Conservation (phyloP, 2,329 filamentous ascomycete genomes). For the Berkeleyomyces rouxiae region DNA sequence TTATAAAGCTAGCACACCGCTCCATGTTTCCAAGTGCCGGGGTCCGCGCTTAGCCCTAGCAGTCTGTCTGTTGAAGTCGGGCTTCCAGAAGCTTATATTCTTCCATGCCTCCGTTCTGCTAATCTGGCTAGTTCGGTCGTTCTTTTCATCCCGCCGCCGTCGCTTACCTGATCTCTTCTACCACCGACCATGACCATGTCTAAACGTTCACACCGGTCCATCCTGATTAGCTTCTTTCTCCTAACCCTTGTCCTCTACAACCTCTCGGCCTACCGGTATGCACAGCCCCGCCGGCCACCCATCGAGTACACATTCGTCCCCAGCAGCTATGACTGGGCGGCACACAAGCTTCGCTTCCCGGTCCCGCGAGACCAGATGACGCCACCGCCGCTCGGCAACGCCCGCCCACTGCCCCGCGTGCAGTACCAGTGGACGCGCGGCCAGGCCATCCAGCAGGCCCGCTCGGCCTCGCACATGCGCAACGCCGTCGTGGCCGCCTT, state of each 20-base stretch:
- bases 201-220: constrained; percentile 18
- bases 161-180: not conserved
- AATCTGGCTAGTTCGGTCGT: too few species aligned
- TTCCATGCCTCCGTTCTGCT: too few species aligned
- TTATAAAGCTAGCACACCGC: too few species aligned
- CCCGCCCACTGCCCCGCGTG: not conserved
- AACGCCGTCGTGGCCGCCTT: constrained; percentile 34
- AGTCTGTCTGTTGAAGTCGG: too few species aligned
- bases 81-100: too few species aligned
- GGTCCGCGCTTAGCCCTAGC: too few species aligned
- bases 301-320: constrained; percentile 5
- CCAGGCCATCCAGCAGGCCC: constrained; percentile 4
- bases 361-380: constrained; percentile 15
- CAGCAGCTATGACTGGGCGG: constrained; percentile 16
- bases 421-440: constrained; percentile 8
- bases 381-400: constrained; percentile 9
- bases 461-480: constrained; percentile 18
- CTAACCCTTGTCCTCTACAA: constrained; percentile 49
- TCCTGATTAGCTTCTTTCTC: constrained; percentile 31
- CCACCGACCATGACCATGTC: not conserved
- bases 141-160: too few species aligned
- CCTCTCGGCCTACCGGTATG: constrained; percentile 33
- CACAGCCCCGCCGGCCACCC: not conserved
- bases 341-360: constrained; percentile 14
- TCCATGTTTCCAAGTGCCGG: too few species aligned